Evolutionary conservation across 1,284 basidiomycete species (phyloP), one percentile per base, ranked within the genome.

Genomic region (Microbotryum violaceum): DNA sequence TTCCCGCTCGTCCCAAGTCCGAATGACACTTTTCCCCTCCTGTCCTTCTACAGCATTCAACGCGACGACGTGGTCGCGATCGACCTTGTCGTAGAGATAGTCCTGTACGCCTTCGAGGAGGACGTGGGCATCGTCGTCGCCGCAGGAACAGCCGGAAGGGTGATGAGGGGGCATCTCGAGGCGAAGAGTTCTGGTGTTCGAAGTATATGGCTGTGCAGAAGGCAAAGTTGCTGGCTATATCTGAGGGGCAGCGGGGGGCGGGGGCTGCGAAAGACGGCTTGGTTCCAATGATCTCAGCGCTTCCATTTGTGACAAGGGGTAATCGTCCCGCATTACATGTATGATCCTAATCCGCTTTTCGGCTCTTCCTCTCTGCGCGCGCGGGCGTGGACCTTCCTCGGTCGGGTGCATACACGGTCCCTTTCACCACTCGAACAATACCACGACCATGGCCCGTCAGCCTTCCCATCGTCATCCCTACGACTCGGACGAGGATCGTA

Each of bases 1-100:
- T 9, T 60, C 52, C 29, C 71, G 57, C 29, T 70, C 55, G 54
- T 72, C 70, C 70, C 70, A 72, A 20, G 69, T 65, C 44, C 64
- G 56, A 44, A 72, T 65, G 21, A 72, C 61, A 6, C 61, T 47
- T 53, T 69, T 70, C 8, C 49, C 61, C 3, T 65, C 49, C 16
- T 52, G 56, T 6, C 53, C 64, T n/a, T 66, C 64, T 27, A 62
- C 61, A 1, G 62, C 67, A 44, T 72, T 72, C 21, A 72, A 62
- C 0, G 67, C 70, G 21, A 70, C 62, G 29, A 70, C 69, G 42
- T 65, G 61, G 62, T 71, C 70, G 20, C 66, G 56, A 56, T 72
- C 70, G 37, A 71, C 31, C 54, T 63, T 49, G 14, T 44, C 54
- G 54, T 54, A 70, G 7, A 70, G 57, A 44, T 60, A 64, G 54